phyloP scores from a whole-genome alignment of 1,139 yeast genomes.

The Debaryomyces psychrophilus region DNA sequence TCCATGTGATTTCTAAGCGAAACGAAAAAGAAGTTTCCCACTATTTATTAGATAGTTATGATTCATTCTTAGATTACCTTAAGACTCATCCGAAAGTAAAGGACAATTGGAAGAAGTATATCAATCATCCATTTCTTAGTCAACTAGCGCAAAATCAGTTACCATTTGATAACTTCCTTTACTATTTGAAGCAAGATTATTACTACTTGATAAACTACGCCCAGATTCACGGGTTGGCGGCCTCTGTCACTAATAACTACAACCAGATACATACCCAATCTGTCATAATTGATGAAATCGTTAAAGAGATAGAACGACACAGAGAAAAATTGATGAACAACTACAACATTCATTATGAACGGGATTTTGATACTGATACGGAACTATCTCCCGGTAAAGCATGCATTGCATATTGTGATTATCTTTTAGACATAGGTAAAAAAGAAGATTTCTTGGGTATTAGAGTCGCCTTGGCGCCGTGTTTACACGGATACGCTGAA shows the following conservation, averaged over 20 bases:
- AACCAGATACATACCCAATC: slow-evolving; percentile 57
- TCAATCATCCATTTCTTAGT: slow-evolving; percentile 63
- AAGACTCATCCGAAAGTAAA: slow-evolving; percentile 58
- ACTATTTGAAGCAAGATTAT: slow-evolving; percentile 73
- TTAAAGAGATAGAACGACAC: slow-evolving; percentile 61
- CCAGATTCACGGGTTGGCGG: slow-evolving; percentile 66
- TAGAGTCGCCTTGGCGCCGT: slow-evolving; percentile 73
- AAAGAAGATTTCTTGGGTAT: slow-evolving; percentile 64
- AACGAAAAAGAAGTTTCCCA: not conserved
- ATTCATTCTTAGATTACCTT: slow-evolving; percentile 51
- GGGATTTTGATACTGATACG: slow-evolving; percentile 41
- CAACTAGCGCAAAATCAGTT: slow-evolving; percentile 56
- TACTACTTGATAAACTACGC: slow-evolving; percentile 71
- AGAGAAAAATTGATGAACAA: slow-evolving; percentile 47
- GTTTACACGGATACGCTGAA: slow-evolving; percentile 72
- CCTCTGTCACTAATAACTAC: slow-evolving; percentile 61
- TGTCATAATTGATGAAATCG: slow-evolving; percentile 53
- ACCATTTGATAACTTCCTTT: slow-evolving; percentile 52
- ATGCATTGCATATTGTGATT: slow-evolving; percentile 62
- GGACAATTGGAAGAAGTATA: slow-evolving; percentile 60
- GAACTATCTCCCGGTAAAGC: slow-evolving; percentile 57
- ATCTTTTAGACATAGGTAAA: slow-evolving; percentile 55
- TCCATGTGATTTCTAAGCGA: slow-evolving; percentile 9
- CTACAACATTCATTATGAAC: slow-evolving; percentile 50
- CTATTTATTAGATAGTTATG: slow-evolving; percentile 7